Evolutionary conservation across 805 yeast species (phyloP), one percentile per base, ranked within the genome.

Genomic region (Cyberlindnera suaveolens): DNA sequence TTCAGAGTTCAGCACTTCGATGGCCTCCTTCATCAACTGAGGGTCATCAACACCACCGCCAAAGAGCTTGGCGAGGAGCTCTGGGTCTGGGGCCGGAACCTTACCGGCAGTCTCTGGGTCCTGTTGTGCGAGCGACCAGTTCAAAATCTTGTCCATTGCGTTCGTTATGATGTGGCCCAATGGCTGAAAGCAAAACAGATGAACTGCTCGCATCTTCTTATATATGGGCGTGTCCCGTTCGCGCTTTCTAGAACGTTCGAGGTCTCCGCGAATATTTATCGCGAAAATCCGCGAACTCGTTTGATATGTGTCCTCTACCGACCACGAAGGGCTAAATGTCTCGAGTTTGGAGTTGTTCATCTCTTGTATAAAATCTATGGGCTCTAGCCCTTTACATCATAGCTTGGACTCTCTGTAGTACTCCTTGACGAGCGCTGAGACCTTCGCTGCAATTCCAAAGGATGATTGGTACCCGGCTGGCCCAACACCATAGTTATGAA

Each of bases 121-220:
- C 11, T 81, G 82, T 72, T 45, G 88, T 74, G 59, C 84, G 78
- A 34, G 90, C 85, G 97, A 89, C 99, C 99, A 91, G 53, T 89
- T 86, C 49, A 91, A 64, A 48, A 91, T 64, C 63, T 90, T 90
- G 47, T 91, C 97, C 98, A 91, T 91, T 6, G 20, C 44, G 27
- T 23, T 26, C 20, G 13, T 26, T 18, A 15, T 27, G n/a, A 6
- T 11, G 14, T 6, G 15, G 17, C 15, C 37, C 11, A n/a, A 15
- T 3, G 15, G 7, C n/a, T n/a, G 5, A 17, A 23, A 7, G 37
- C 37, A n/a, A 17, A 19, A 19, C 23, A 8, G 27, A 23, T 23
- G 27, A 23, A 2, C 27, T 23, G 1, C 27, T 23, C 4, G 27
- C 27, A 9, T 9, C 27, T 23, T 9, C 10, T 23, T 23, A 23